Evolutionary conservation across 1,139 yeast genomes (phyloP).

Genomic region (Suhomyces choctaworum): DNA sequence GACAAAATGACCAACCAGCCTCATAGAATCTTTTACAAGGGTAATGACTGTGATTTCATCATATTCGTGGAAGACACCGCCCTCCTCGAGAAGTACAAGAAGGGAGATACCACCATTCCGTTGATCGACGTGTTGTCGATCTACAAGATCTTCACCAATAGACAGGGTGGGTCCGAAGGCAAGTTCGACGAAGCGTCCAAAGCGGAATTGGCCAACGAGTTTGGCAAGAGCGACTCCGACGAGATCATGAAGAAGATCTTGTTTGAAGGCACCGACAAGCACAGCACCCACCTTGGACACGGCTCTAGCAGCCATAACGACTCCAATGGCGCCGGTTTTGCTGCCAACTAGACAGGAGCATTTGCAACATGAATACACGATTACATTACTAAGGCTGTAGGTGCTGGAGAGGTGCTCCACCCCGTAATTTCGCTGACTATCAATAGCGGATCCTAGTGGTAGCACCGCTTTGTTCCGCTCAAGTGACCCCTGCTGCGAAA

Average conservation of each 20-base stretch:
- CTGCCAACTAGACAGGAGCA: constrained; percentile 24
- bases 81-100: constrained; percentile 47
- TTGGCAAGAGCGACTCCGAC: constrained; percentile 53
- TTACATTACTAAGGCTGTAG: too few species aligned
- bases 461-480: too few species aligned
- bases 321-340: constrained; percentile 36
- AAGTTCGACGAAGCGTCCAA: constrained; percentile 72
- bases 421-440: too few species aligned
- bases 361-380: too few species aligned
- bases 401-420: too few species aligned
- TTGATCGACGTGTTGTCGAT: constrained; percentile 64
- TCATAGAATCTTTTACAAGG: constrained; percentile 63
- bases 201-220: constrained; percentile 61
- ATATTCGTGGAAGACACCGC: constrained; percentile 61
- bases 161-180: constrained; percentile 72
- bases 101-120: constrained; percentile 56
- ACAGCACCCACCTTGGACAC: constrained; percentile 14
- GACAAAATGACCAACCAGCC: constrained; percentile 13
- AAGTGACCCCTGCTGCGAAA: too few species aligned
- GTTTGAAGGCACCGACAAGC: constrained; percentile 53
- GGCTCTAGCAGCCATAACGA: constrained; percentile 32
- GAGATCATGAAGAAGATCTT: constrained; percentile 56
- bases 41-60: constrained; percentile 60
- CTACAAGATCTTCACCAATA: constrained; percentile 62
- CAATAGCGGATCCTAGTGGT: too few species aligned